Conservation (phyloP, 768 basidiomycete genomes). For the Leccinum imitatum region DNA sequence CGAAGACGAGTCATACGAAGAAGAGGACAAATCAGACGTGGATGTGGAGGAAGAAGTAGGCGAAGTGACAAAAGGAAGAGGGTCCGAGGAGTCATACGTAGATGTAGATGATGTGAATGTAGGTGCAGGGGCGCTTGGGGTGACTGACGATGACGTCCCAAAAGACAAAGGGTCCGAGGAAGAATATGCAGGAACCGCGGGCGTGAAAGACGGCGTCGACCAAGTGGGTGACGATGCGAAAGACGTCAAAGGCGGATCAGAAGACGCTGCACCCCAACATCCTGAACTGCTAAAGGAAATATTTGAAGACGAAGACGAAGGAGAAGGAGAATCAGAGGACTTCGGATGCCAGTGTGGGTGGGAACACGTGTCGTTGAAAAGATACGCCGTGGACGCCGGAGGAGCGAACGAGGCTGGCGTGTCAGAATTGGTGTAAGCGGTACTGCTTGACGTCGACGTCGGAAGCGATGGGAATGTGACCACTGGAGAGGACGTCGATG, state of each 20-base stretch:
- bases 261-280: slow-evolving; percentile 1
- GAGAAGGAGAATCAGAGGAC: neutral
- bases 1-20: slow-evolving; percentile 1
- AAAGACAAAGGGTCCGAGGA: neutral
- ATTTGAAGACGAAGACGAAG: neutral
- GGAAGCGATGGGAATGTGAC: slow-evolving; percentile 9
- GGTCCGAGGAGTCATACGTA: neutral
- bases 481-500: neutral
- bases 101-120: neutral
- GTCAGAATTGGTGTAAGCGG: slow-evolving; percentile 2
- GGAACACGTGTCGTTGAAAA: slow-evolving; percentile 3
- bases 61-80: neutral
- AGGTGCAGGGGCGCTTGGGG: neutral
- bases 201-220: neutral
- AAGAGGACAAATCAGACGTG: neutral
- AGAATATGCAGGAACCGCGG: neutral
- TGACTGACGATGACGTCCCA: neutral
- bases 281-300: neutral
- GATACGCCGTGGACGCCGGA: neutral
- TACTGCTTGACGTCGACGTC: neutral
- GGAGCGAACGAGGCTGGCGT: neutral
- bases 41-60: neutral
- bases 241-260: neutral
- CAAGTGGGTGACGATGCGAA: neutral
- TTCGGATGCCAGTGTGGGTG: neutral